Evolutionary conservation across 2,329 filamentous ascomycete species (phyloP), one percentile per base, ranked within the genome.

Genomic region (Cladosporium austrohemisphaericum): DNA sequence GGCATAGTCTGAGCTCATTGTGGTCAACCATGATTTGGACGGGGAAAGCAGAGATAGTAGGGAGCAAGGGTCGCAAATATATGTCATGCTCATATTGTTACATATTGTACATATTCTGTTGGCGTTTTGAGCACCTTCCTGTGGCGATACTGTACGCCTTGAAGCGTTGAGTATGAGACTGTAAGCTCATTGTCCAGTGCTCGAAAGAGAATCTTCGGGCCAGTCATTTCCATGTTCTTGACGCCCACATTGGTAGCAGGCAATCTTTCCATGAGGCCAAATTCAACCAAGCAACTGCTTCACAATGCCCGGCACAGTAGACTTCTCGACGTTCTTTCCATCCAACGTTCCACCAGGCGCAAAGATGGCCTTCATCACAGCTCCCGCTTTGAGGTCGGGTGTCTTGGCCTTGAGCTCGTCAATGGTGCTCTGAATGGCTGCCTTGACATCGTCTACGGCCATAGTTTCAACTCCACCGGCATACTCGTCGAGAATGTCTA

Each of bases 401-500:
- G 74, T 74, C 22, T 66, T 69, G 20, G 54, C 59, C 59, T 72
- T 75, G 50, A 80, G 66, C 25, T 70, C 72, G 22, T 75, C 72
- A 18, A 86, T 68, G 2, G 76, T 75, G 23, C 68, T 70, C 49
- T 70, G 66, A 14, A 86, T 76, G 9, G 80, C 60, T 2, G 64
- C 65, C 60, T 71, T 72, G 16, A 91, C 70, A 63, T 88, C 78
- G 4, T 77, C 79, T 53, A 77, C 74, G 2, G 71, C 68, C 46
- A 88, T 59, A 10, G 74, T 76, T 65, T 82, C 71, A 10, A 88
- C 76, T 52, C 70, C 72, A 6, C 75, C 73, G 3, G 80, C 71
- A 66, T 88, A 89, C 58, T 82, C 81, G 31, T 84, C 75, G 59
- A 90, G 63, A 2, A 92, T 75, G 25, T 68, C 68, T 41, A 85